These are phyloP conservation scores for Euphorbia schlechtendalii DNA, from an alignment of 441 rosid genomes.

Conservation along the genomic window DNA sequence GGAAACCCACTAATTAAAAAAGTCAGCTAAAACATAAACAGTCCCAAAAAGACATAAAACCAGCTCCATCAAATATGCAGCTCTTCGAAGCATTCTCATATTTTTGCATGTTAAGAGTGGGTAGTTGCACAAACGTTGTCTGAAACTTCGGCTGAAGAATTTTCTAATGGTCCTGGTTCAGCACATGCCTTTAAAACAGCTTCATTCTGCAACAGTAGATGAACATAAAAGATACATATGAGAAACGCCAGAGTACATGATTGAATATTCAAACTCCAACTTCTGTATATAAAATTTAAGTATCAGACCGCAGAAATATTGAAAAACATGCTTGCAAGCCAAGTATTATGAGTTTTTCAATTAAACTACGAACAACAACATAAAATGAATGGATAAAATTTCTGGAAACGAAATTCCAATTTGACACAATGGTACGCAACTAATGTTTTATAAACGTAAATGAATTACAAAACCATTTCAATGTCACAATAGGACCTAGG, in stretches of 20 bases:
- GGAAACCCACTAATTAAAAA: too few species aligned
- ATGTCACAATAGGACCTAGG: neutral
- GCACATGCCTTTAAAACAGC: constrained; percentile 69
- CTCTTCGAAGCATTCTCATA: too few species aligned
- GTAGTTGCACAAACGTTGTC: constrained; percentile 14
- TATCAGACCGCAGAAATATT: too few species aligned
- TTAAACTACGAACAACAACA: neutral
- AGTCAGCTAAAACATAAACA: too few species aligned
- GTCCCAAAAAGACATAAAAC: too few species aligned
- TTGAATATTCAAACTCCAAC: too few species aligned
- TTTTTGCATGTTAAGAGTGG: constrained; percentile 5
- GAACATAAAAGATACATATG: too few species aligned
- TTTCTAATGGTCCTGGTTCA: constrained; percentile 42
- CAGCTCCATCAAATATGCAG: too few species aligned
- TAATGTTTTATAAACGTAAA: neutral
- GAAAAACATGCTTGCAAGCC: too few species aligned
- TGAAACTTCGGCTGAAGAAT: constrained; percentile 21
- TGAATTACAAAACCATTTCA: neutral
- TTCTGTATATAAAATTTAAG: too few species aligned
- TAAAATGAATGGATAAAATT: constrained; percentile 3
- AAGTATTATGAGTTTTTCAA: neutral
- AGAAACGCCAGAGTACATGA: too few species aligned
- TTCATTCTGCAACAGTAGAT: constrained; percentile 53
- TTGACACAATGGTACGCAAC: neutral
- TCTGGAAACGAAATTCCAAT: too few species aligned